Evolutionary conservation across 805 yeast genomes (phyloP).

Genomic region (Metschnikowia bowlesiae): DNA sequence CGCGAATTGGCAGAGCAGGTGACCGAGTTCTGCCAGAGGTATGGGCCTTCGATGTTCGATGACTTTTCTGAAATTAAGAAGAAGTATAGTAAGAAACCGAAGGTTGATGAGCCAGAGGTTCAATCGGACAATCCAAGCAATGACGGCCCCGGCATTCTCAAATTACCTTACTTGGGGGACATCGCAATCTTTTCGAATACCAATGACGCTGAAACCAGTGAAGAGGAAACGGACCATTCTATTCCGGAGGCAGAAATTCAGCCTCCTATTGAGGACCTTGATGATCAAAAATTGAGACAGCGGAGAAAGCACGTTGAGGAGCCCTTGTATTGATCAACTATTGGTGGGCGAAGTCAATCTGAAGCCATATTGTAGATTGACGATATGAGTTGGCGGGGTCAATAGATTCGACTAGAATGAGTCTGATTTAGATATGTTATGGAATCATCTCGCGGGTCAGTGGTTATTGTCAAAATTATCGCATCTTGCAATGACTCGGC

Average conservation of each 20-base stretch:
- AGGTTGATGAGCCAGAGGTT: not conserved
- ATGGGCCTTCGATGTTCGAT: conserved; percentile 37
- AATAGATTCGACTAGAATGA: too few relatives aligned
- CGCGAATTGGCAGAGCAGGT: conserved; percentile 25
- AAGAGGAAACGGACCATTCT: not conserved
- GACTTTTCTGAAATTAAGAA: conserved; percentile 28
- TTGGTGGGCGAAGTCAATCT: too few relatives aligned
- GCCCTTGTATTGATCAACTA: too few relatives aligned
- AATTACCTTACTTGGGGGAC: conserved; percentile 23
- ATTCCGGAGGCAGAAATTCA: not conserved
- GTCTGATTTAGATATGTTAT: too few relatives aligned
- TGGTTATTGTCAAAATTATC: too few relatives aligned
- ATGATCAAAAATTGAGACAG: not conserved
- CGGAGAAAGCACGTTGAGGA: not conserved
- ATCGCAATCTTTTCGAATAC: conserved; percentile 27
- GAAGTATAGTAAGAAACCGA: not conserved
- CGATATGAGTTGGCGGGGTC: too few relatives aligned
- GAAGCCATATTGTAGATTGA: too few relatives aligned
- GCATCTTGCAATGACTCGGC: too few relatives aligned
- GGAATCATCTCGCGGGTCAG: too few relatives aligned
- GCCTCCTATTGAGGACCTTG: not conserved
- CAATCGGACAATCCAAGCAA: not conserved
- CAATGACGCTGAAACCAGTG: not conserved
- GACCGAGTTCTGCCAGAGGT: conserved; percentile 31
- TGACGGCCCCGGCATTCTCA: conserved; percentile 2